These are phyloP conservation scores for Zymoseptoria tritici DNA, from an alignment of 2,329 filamentous ascomycete species.

Conservation along the genomic window DNA sequence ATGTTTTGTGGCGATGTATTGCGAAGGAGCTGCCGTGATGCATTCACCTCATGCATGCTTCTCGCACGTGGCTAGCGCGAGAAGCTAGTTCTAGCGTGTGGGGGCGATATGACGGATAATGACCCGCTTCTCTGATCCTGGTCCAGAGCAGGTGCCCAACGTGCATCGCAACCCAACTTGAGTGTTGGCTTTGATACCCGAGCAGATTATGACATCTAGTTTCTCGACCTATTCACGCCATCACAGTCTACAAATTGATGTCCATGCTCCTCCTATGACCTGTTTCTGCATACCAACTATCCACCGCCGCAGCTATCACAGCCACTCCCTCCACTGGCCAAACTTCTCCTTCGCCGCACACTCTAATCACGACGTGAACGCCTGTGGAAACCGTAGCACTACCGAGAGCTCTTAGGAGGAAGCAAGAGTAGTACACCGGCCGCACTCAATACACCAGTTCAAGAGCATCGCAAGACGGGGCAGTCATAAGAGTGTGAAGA, in stretches of 20 bases:
- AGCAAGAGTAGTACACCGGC: neutral
- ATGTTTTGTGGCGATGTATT: too few species aligned
- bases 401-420: neutral
- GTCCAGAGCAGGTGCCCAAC: too few species aligned
- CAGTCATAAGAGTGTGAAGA: slow-evolving; percentile 7
- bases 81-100: too few species aligned
- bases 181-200: neutral
- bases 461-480: neutral
- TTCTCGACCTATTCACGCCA: too few species aligned
- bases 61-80: too few species aligned
- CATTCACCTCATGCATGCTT: too few species aligned
- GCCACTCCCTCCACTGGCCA: slow-evolving; percentile 13
- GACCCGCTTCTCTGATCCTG: too few species aligned
- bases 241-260: neutral
- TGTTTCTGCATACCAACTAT: slow-evolving; percentile 9
- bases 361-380: slow-evolving; percentile 8
- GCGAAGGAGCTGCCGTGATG: too few species aligned
- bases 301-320: neutral
- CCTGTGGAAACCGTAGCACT: neutral
- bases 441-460: neutral
- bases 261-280: slow-evolving; percentile 2
- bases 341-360: slow-evolving; percentile 20
- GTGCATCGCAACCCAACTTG: too few species aligned
- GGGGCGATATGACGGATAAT: too few species aligned
- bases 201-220: neutral